A percentile compares a stretch with the other conserved stretches of the same genome.
These are phyloP conservation scores for Chaetomium globosum DNA, from an alignment of 2,329 filamentous ascomycete genomes.

Conservation along the genomic window DNA sequence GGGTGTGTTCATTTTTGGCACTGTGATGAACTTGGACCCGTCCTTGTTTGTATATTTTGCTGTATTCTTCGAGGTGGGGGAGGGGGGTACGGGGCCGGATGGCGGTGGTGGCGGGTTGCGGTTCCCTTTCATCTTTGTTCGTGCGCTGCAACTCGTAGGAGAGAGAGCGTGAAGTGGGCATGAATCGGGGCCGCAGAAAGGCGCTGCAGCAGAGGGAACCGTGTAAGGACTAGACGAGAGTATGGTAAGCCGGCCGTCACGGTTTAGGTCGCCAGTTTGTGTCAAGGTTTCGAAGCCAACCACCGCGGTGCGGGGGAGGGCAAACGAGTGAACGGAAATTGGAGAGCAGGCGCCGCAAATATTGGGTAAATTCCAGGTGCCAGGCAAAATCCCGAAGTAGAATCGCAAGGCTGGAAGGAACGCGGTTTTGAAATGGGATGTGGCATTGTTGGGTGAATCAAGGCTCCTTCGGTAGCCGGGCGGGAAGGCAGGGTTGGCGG, in stretches of 20 bases:
- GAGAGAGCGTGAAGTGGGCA: conserved; percentile 23
- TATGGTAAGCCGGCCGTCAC: conserved; percentile 26
- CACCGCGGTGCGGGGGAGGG: conserved; percentile 15
- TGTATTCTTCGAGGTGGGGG: conserved; percentile 55
- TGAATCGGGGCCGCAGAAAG: conserved; percentile 23
- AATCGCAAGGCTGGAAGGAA: conserved; percentile 14
- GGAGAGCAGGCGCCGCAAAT: conserved; percentile 4
- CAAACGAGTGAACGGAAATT: not conserved
- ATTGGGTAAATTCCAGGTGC: not conserved
- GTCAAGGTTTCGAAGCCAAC: conserved; percentile 4
- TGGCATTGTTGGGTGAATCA: conserved; percentile 19
- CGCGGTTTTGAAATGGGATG: conserved; percentile 1
- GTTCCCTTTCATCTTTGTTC: conserved; percentile 43
- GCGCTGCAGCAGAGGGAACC: conserved; percentile 21
- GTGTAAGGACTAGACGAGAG: conserved; percentile 26
- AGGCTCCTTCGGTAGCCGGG: conserved; percentile 7
- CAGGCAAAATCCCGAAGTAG: not conserved
- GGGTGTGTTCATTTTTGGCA: conserved; percentile 58
- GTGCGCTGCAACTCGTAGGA: conserved; percentile 23
- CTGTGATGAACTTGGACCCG: conserved; percentile 69
- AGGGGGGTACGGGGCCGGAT: conserved; percentile 46
- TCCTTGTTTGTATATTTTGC: conserved; percentile 69
- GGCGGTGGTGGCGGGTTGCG: conserved; percentile 39
- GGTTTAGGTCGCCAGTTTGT: conserved; percentile 11
- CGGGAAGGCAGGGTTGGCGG: conserved; percentile 28